Evolutionary conservation across 2,329 filamentous ascomycete species (phyloP), one percentile per base, ranked within the genome.

Genomic region (Ilyonectria destructans): DNA sequence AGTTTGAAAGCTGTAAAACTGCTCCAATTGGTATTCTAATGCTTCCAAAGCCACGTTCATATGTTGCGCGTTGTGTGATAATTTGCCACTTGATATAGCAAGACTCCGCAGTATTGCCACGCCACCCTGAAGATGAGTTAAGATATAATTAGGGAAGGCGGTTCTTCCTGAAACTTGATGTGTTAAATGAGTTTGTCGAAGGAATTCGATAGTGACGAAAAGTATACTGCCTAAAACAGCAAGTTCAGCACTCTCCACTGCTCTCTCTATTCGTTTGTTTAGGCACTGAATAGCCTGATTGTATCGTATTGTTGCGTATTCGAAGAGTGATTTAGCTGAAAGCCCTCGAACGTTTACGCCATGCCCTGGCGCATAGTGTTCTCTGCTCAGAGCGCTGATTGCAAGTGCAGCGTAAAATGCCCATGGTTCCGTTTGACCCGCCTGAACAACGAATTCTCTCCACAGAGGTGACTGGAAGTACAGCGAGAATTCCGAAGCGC

Each of bases 401-500:
- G 57, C 57, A 17, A 65, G 9, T 4, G 57, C 57, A 31, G 62
- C 49, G 26, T 65, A 57, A 37, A 60, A 65, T 26, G 35, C 55
- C 46, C 62, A 51, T 26, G 31, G 26, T 31, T 65, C 62, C 17
- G 48, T 23, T 4, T 54, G 40, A 2, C 40, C 56, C 15, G 29
- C 49, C 10, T 17, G 17, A 40, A 65, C 26, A 3, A 65, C 49
- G 7, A 65, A 21, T 23, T n/a, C 23, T 31, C 45, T 29, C 56
- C 56, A 61, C 35, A 37, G 4, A 4, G 45, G 48, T 23, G 35
- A 40, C 23, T 65, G 31, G 23, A 65, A 65, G 29, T 54, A 65
- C 2, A 65, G 31, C 29, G 60, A 54, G 37, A 63, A 58, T 15
- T 63, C 65, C 15, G 37, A 55, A 10, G 69, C 62, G 52, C 69